Percentiles rank a stretch among this genome's conserved stretches.
Evolutionary conservation across 2,329 filamentous ascomycete genomes (phyloP).

Genomic region (Diaporthe amygdali): DNA sequence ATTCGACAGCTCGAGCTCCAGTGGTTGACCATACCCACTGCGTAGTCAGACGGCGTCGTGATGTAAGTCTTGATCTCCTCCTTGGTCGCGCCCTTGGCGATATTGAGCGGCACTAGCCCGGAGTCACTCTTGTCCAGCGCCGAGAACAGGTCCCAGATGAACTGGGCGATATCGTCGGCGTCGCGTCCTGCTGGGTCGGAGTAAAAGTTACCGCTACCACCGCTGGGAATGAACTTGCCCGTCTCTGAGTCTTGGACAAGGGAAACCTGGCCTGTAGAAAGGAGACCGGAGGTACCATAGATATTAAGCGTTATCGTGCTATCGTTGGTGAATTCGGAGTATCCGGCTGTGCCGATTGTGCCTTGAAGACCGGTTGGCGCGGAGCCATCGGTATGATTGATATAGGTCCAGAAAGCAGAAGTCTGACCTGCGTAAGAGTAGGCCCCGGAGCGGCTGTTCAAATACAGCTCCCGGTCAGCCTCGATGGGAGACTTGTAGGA

Average conservation of each 20-base stretch:
- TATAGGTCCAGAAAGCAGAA: constrained; percentile 56
- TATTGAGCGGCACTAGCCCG: constrained; percentile 51
- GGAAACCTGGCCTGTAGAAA: constrained; percentile 51
- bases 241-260: constrained; percentile 39
- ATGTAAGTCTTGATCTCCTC: constrained; percentile 56
- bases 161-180: constrained; percentile 51
- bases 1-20: constrained; percentile 59
- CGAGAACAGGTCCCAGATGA: constrained; percentile 56
- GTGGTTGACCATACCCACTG: constrained; percentile 55
- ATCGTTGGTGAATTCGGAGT: constrained; percentile 41
- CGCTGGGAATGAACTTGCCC: constrained; percentile 46
- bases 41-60: constrained; percentile 52
- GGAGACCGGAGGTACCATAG: constrained; percentile 60
- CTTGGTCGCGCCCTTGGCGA: constrained; percentile 49
- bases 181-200: constrained; percentile 47
- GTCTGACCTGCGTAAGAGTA: constrained; percentile 59
- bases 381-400: constrained; percentile 46
- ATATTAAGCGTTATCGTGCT: constrained; percentile 61
- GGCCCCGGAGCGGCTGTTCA: constrained; percentile 53
- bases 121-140: constrained; percentile 42
- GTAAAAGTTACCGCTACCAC: constrained; percentile 50
- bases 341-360: constrained; percentile 55
- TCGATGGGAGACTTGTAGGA: constrained; percentile 48
- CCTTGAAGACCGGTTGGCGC: constrained; percentile 52
- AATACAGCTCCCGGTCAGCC: constrained; percentile 50